Conservation (phyloP, 2,329 filamentous ascomycete species). For the Dactylonectria macrodidyma region DNA sequence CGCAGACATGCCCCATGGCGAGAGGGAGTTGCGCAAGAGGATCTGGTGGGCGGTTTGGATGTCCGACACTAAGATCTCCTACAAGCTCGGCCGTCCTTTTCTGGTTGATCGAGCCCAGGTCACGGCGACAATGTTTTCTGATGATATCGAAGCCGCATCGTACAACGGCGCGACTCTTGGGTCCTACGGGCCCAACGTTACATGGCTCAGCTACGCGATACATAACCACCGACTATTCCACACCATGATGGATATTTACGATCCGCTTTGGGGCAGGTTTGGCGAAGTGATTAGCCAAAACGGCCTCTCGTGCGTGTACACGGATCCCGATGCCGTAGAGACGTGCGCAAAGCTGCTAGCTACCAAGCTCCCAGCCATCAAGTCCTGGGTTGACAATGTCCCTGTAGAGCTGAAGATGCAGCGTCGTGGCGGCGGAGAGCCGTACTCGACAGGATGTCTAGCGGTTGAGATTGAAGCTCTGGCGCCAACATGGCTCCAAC, state of each 20-base stretch:
- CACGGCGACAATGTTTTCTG: conserved; percentile 54
- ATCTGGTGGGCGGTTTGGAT: conserved; percentile 68
- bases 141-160: conserved; percentile 31
- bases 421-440: conserved; percentile 47
- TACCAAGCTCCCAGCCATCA: conserved; percentile 50
- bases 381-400: conserved; percentile 48
- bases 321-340: conserved; percentile 37
- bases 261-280: conserved; percentile 48
- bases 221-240: conserved; percentile 33
- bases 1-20: conserved; percentile 45
- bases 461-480: conserved; percentile 45
- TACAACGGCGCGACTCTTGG: conserved; percentile 34
- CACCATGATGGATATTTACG: conserved; percentile 45
- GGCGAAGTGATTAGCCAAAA: conserved; percentile 21
- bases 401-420: conserved; percentile 54
- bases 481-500: conserved; percentile 58
- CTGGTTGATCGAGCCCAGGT: conserved; percentile 51
- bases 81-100: conserved; percentile 64
- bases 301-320: conserved; percentile 31
- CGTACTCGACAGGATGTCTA: conserved; percentile 54
- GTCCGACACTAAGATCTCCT: conserved; percentile 62
- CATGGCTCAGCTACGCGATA: conserved; percentile 43
- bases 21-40: conserved; percentile 62
- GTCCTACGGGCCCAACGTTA: conserved; percentile 33
- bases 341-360: conserved; percentile 34